Conservation (phyloP, 192 early-diverging fungal genomes). For the Funneliformis geosporum region DNA sequence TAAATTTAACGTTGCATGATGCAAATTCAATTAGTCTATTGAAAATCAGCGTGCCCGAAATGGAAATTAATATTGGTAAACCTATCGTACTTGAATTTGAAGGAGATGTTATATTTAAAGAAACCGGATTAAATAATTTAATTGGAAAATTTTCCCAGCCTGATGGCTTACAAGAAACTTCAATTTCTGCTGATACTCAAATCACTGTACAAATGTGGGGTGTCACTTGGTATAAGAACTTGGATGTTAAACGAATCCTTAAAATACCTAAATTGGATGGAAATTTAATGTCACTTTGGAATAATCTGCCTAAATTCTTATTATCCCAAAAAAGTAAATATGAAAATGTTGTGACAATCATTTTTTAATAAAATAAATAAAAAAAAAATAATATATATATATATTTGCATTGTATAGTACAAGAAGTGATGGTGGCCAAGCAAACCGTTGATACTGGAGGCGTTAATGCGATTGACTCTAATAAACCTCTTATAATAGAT, state of each 20-base stretch:
- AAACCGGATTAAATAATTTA: neutral
- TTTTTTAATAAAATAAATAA: no score
- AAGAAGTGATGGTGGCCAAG: neutral
- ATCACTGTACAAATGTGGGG: neutral
- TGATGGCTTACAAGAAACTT: neutral
- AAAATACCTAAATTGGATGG: neutral
- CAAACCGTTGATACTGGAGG: neutral
- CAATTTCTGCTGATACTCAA: neutral
- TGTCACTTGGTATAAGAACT: neutral
- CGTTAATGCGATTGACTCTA: neutral
- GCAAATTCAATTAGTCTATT: neutral
- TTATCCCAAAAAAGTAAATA: neutral
- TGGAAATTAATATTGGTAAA: neutral
- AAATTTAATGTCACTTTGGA: neutral
- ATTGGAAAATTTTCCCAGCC: neutral
- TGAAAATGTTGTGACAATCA: neutral
- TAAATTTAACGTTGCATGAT: neutral
- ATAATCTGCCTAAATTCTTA: neutral
- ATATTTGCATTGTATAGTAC: neutral
- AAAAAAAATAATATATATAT: no score
- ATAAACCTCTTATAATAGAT: neutral
- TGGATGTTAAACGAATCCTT: neutral
- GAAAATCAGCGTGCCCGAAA: neutral
- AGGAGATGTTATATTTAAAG: neutral
- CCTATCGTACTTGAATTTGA: neutral